Evolutionary conservation across 2,329 filamentous ascomycete genomes (phyloP).

Genomic region (Pseudodiploospora longispora): DNA sequence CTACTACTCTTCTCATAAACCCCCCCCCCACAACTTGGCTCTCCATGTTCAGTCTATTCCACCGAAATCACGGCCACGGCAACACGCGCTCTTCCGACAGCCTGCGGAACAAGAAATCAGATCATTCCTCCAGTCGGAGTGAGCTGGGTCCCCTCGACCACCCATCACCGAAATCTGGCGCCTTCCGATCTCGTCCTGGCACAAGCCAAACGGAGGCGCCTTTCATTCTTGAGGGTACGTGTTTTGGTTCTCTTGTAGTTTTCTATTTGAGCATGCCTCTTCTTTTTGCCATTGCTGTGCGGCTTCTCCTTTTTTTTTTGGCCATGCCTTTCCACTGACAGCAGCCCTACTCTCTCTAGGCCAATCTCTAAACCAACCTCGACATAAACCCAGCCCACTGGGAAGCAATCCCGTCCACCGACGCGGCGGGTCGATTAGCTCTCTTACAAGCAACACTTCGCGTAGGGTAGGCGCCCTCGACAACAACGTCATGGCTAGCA

Average conservation of each 20-base stretch:
- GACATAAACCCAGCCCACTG: conserved; percentile 13
- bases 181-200: conserved; percentile 18
- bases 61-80: conserved; percentile 21
- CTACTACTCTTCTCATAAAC: too few species aligned
- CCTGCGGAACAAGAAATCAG: conserved; percentile 11
- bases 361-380: conserved; percentile 16
- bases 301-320: not conserved
- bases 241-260: not conserved
- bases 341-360: conserved; percentile 9
- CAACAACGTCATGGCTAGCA: conserved; percentile 36
- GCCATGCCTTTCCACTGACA: conserved; percentile 6
- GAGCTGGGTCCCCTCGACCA: conserved; percentile 22
- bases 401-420: conserved; percentile 18
- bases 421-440: conserved; percentile 25
- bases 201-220: conserved; percentile 15
- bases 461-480: conserved; percentile 30
- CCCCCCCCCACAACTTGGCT: not conserved
- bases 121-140: conserved; percentile 18
- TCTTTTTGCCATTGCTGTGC: too few species aligned
- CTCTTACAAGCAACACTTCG: conserved; percentile 21
- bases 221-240: conserved; percentile 25
- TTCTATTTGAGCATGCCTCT: not conserved
- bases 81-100: conserved; percentile 6
- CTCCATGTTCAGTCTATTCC: conserved; percentile 32
- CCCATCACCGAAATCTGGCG: conserved; percentile 9